Conservation (phyloP, 2,329 filamentous ascomycete genomes). For the Pseudogymnoascus sp. region DNA sequence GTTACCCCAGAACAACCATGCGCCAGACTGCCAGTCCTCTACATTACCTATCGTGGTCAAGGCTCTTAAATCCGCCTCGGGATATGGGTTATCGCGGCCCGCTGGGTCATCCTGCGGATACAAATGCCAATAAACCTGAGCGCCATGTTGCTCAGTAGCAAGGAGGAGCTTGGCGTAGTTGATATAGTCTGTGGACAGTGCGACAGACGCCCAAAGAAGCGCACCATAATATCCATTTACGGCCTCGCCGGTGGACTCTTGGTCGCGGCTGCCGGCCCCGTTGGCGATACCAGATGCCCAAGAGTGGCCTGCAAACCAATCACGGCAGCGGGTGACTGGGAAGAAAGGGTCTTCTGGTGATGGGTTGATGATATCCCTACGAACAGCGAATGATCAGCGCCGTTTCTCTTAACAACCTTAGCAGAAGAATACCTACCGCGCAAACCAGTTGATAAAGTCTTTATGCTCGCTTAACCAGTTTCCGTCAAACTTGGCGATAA, state of each 20-base stretch:
- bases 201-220: slow-evolving; percentile 22
- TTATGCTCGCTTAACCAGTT: slow-evolving; percentile 21
- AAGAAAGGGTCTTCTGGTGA: slow-evolving; percentile 24
- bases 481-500: slow-evolving; percentile 23
- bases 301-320: slow-evolving; percentile 26
- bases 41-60: slow-evolving; percentile 22
- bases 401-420: not conserved
- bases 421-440: slow-evolving; percentile 13
- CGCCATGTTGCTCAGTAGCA: slow-evolving; percentile 20
- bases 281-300: slow-evolving; percentile 27
- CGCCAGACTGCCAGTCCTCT: slow-evolving; percentile 21
- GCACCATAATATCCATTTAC: slow-evolving; percentile 24
- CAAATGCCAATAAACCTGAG: slow-evolving; percentile 23
- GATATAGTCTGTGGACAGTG: slow-evolving; percentile 20
- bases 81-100: slow-evolving; percentile 22
- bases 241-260: slow-evolving; percentile 24
- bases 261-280: slow-evolving; percentile 23
- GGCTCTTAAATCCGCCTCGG: slow-evolving; percentile 17
- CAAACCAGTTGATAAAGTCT: slow-evolving; percentile 24
- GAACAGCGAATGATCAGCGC: not conserved
- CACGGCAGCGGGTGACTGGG: slow-evolving; percentile 22
- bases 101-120: slow-evolving; percentile 16
- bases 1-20: slow-evolving; percentile 19
- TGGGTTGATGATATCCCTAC: slow-evolving; percentile 24
- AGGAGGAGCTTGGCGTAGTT: slow-evolving; percentile 23